Percentiles rank a stretch among this genome's conserved stretches.
Conservation (phyloP, 2,329 filamentous ascomycete species). For the Periconia sp. region DNA sequence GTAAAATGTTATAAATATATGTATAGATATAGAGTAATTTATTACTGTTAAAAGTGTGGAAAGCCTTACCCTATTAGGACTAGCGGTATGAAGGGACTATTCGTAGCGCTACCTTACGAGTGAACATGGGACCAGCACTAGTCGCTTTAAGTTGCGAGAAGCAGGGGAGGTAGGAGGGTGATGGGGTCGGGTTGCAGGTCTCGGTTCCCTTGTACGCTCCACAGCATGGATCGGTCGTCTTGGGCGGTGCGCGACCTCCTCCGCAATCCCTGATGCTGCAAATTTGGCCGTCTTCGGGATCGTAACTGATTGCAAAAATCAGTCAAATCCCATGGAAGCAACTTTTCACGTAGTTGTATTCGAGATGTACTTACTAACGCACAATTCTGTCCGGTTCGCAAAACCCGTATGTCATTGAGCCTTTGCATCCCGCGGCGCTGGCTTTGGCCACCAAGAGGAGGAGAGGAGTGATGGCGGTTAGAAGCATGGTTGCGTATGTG, state of each 20-base stretch:
- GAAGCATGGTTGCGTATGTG: neutral
- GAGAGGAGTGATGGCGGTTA: neutral
- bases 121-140: neutral
- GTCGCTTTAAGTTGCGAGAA: neutral
- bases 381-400: neutral
- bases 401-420: neutral
- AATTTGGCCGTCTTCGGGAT: slow-evolving; percentile 65
- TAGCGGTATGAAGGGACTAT: too few relatives aligned
- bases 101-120: too few relatives aligned
- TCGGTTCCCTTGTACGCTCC: slow-evolving; percentile 56
- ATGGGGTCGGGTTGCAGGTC: neutral
- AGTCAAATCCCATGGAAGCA: neutral
- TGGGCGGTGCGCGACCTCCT: slow-evolving; percentile 65
- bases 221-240: slow-evolving; percentile 65
- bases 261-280: slow-evolving; percentile 68
- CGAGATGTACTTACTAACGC: neutral
- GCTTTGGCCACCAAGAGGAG: neutral
- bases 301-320: slow-evolving; percentile 43
- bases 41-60: too few relatives aligned
- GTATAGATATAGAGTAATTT: too few relatives aligned
- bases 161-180: slow-evolving; percentile 52
- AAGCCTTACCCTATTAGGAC: too few relatives aligned
- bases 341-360: neutral
- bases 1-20: too few relatives aligned
- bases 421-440: neutral